Base-by-base conservation (phyloP, 140 eudicot species). In the Bidens hawaiensis region DNA sequence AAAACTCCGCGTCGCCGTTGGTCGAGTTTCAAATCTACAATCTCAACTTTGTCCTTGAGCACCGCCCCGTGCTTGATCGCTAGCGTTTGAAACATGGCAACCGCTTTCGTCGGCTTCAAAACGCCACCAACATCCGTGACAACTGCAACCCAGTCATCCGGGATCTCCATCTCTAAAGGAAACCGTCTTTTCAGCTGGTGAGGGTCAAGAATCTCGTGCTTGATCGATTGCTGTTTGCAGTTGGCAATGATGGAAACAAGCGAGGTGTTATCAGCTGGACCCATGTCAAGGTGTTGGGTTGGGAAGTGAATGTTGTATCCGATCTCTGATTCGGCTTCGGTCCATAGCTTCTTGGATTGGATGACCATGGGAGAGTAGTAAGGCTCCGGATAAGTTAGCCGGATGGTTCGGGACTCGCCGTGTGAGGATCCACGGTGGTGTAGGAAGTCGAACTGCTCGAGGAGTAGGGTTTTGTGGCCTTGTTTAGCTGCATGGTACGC, bases 391-490 rank as follows among this genome's bases (percentile, higher is more conserved):
- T 93, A 93, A 13, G 99, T 83, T 25, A 85, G 61, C 4, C 96
- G 94, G 34, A 81, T 73, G 26, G 96, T 88, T 51, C 99, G 77
- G 1, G 99, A 93, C 69, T 88, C 99, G 16, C 99, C 99, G 53
- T 93, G 99, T 45, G 99, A 93, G 8, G 99, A 93, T 45, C 96
- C 99, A 6, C 88, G 83, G 77, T 85, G 76, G 82, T 88, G 96
- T 14, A 93, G 79, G 81, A 93, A 85, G 59, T 93, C 99, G 56
- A 85, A 85, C 45, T 88, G 96, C 27, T 93, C 99, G 27, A 93
- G 64, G 49, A 93, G 80, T 59, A 93, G 81, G 1, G 89, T 80
- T 0, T 61, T 77, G 1, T 28, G 56, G 23, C 90, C 87, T 0
- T 74, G 65, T 71, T 85, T 85, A 6, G 96, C 73, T 8, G 87